Evolutionary conservation across 78 protist genomes (phyloP).

Genomic region (Chrysochromulina tobinii): DNA sequence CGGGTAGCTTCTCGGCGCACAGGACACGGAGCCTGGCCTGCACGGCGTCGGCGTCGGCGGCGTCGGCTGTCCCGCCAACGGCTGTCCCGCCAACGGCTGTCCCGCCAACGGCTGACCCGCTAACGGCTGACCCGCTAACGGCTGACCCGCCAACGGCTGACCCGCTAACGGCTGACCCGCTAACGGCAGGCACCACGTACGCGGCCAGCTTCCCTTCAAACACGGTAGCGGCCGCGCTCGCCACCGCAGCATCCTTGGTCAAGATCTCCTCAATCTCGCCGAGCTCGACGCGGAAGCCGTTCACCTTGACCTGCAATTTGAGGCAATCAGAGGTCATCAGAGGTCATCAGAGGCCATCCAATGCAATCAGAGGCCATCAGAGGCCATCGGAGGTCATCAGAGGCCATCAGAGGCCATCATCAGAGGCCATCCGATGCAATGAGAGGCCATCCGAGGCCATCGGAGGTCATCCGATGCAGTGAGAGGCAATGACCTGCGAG

Average conservation of each 20-base stretch:
- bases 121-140: no score
- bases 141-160: not conserved
- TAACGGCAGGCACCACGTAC: not conserved
- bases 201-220: not conserved
- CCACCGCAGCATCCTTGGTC: not conserved
- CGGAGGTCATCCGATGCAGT: no score
- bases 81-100: no score
- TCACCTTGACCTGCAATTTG: conserved; percentile 18
- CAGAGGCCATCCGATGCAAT: no score
- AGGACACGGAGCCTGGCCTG: not conserved
- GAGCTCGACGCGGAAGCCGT: conserved; percentile 52
- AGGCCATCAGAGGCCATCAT: no score
- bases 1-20: not conserved
- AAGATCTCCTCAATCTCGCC: conserved; percentile 38
- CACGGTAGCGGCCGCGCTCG: not conserved
- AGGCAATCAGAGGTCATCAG: no score
- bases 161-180: no score
- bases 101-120: no score
- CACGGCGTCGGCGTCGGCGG: not conserved
- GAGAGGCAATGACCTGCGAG: not conserved
- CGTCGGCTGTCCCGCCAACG: not conserved
- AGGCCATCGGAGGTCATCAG: no score
- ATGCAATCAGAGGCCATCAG: no score
- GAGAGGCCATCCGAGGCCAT: no score
- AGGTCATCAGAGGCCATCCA: no score